A percentile compares a stretch with the other conserved stretches of the same genome.
These are phyloP conservation scores for Trichosporon asahii DNA, from an alignment of 1,284 basidiomycete species.

Conservation along the genomic window DNA sequence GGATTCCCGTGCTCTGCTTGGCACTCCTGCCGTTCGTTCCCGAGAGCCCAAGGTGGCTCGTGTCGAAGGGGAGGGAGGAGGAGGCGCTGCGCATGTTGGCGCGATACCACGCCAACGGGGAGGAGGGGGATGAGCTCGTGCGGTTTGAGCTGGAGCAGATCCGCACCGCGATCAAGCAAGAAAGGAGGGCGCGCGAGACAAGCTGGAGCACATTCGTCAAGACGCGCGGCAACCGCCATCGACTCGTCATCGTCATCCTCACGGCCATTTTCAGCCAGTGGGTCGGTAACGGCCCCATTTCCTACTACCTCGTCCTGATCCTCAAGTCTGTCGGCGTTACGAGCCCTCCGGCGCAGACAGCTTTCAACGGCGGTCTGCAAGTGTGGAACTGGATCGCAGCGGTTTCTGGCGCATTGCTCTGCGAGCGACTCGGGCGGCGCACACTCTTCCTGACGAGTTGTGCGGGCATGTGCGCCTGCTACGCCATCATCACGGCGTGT, in stretches of 20 bases:
- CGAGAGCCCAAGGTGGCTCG: conserved; percentile 19
- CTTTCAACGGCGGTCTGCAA: conserved; percentile 26
- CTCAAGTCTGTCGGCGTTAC: conserved; percentile 26
- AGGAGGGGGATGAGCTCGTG: conserved; percentile 28
- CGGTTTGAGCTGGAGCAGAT: conserved; percentile 29
- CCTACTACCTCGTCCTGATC: conserved; percentile 19
- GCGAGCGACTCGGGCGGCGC: conserved; percentile 17
- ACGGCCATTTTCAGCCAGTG: conserved; percentile 50
- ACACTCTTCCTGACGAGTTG: conserved; percentile 12
- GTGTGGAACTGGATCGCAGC: conserved; percentile 17
- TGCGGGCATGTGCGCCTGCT: conserved; percentile 18
- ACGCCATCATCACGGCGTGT: conserved; percentile 13
- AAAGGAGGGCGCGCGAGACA: conserved; percentile 44
- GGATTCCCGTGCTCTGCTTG: neutral
- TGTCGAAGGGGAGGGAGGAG: conserved; percentile 26
- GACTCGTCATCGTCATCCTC: conserved; percentile 53
- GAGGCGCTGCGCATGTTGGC: conserved; percentile 38
- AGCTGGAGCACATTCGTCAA: conserved; percentile 26
- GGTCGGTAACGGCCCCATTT: conserved; percentile 20
- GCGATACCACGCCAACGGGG: conserved; percentile 35
- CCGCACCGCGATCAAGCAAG: conserved; percentile 54
- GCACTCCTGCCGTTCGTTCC: conserved; percentile 16
- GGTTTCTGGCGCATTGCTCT: conserved; percentile 6
- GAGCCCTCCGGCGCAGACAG: conserved; percentile 15
- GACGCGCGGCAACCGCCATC: conserved; percentile 51